Evolutionary conservation across 345 rosid genomes (phyloP), one percentile per base, ranked within the genome.

Genomic region (Carallia pectinifolia): DNA sequence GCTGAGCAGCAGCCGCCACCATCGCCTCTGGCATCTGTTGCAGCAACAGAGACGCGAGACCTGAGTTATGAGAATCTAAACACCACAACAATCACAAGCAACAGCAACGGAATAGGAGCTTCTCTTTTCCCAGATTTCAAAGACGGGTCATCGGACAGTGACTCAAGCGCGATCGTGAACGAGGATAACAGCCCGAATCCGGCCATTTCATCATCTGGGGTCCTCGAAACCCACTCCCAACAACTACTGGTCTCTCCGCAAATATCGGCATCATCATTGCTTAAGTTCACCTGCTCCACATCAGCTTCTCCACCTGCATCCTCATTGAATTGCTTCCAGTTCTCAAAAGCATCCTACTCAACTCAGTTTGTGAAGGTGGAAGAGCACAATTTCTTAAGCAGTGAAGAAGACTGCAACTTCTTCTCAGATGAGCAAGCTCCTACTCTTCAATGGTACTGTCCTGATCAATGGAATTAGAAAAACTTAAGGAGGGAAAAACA

Each of bases 381-480:
- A 73, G 98, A 92, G 70, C 97, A 88, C 40, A 81, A 81, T 39
- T 89, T 95, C 86, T 81, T 90, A 58, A 82, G 81, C 53, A 86
- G 89, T 16, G 97, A 92, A 15, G 97, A 90, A 73, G 80, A 95
- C 12, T 90, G 93, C 64, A 87, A 85, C 19, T 86, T 87, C 79
- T 95, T 90, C 79, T 90, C 93, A 2, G 96, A 90, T 61, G 97
- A 95, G 61, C 99, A 92, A 52, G 80, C 96, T 17, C 99, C 97
- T 17, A 76, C 86, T 36, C 90, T 95, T 37, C 91, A 79, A 10
- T 94, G 98, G 97, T 89, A 85, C 78, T 85, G 81, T 70, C 70
- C 76, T 68, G 88, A 85, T 53, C 88, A 82, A 66, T 87, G 91
- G 94, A 82, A 68, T 44, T 71, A 68, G 52, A 12, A 3, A 3